phyloP scores from a whole-genome alignment of 2,329 filamentous ascomycete species.

The Zasmidium angulare region DNA sequence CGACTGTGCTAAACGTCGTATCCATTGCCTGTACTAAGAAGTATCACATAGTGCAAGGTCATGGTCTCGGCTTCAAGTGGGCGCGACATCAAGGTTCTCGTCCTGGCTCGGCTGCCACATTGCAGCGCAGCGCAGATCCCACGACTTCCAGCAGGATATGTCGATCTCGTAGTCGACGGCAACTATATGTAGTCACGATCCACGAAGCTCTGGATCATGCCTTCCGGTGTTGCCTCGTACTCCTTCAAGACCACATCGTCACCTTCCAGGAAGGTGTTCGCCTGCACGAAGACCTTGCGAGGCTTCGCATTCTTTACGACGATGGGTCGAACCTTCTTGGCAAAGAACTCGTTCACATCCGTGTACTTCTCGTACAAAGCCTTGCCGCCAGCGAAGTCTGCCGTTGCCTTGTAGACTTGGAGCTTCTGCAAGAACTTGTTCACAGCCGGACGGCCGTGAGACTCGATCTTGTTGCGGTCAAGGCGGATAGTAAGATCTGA shows the following conservation, averaged over 20 bases:
- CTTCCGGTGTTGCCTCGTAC: conserved; percentile 77
- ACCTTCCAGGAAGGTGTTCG: conserved; percentile 71
- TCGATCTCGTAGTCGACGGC: too few relatives aligned
- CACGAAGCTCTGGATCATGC: conserved; percentile 74
- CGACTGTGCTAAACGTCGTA: too few relatives aligned
- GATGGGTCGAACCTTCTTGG: conserved; percentile 71
- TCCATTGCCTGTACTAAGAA: too few relatives aligned
- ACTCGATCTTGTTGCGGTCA: conserved; percentile 83
- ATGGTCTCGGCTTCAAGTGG: too few relatives aligned
- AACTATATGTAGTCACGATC: conserved; percentile 38
- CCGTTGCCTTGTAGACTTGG: conserved; percentile 89
- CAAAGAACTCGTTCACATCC: conserved; percentile 81
- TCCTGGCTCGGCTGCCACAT: too few relatives aligned
- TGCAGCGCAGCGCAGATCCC: too few relatives aligned
- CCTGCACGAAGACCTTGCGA: conserved; percentile 91
- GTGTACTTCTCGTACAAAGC: conserved; percentile 84
- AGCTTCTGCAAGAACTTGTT: conserved; percentile 86
- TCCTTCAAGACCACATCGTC: conserved; percentile 77
- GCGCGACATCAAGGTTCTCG: too few relatives aligned
- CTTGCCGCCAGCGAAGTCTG: conserved; percentile 74
- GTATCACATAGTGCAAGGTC: too few relatives aligned
- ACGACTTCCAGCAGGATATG: too few relatives aligned
- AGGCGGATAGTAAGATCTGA: conserved; percentile 79
- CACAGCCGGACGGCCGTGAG: conserved; percentile 77
- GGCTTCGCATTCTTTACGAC: conserved; percentile 77